These are phyloP conservation scores for Xylariaceae sp. DNA, from an alignment of 2,329 filamentous ascomycete species.

Conservation along the genomic window DNA sequence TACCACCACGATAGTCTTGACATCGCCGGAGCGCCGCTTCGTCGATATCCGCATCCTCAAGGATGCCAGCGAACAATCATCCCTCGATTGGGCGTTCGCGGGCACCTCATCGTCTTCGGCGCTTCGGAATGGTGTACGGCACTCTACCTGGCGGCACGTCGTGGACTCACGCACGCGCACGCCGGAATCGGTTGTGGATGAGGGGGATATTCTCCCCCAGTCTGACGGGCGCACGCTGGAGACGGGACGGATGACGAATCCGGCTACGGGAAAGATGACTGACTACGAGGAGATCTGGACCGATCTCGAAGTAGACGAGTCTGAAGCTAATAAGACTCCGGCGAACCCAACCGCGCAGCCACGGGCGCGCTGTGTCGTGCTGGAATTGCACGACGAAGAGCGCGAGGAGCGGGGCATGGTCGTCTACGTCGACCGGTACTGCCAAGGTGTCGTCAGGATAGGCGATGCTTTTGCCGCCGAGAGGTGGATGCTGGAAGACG, in stretches of 20 bases:
- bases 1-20: slow-evolving; percentile 60
- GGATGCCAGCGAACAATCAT: slow-evolving; percentile 4
- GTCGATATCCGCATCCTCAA: slow-evolving; percentile 54
- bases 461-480: slow-evolving; percentile 43
- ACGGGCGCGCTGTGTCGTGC: slow-evolving; percentile 34
- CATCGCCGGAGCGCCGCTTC: slow-evolving; percentile 51
- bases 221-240: slow-evolving; percentile 41
- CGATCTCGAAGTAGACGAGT: slow-evolving; percentile 37
- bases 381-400: slow-evolving; percentile 34
- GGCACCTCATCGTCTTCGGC: slow-evolving; percentile 42
- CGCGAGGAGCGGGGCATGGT: slow-evolving; percentile 42
- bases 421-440: slow-evolving; percentile 47
- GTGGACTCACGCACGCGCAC: slow-evolving; percentile 47
- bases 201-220: slow-evolving; percentile 49
- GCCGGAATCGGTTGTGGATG: slow-evolving; percentile 40
- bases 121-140: slow-evolving; percentile 27
- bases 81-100: slow-evolving; percentile 61
- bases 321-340: background rate
- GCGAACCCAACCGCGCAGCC: slow-evolving; percentile 4
- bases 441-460: slow-evolving; percentile 50
- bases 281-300: slow-evolving; percentile 65
- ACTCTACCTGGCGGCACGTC: slow-evolving; percentile 52
- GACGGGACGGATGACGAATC: slow-evolving; percentile 55
- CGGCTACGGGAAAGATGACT: slow-evolving; percentile 43
- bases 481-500: slow-evolving; percentile 45